Percentiles rank a stretch among this genome's conserved stretches.
Conservation (phyloP, 2,329 filamentous ascomycete genomes). For the Coniella vitis region DNA sequence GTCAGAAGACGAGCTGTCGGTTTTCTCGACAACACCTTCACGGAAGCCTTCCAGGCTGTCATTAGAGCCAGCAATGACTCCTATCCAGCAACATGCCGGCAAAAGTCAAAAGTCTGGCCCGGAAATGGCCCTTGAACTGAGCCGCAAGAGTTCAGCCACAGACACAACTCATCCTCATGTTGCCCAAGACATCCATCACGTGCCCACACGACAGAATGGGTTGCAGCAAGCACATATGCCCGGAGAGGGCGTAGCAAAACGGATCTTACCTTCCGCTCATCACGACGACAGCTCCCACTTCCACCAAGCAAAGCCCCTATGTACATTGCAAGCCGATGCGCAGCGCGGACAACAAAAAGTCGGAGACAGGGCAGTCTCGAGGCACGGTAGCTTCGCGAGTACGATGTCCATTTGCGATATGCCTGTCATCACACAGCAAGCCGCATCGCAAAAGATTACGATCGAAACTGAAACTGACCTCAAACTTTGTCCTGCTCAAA, state of each 20-base stretch:
- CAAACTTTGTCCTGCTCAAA: too few relatives aligned
- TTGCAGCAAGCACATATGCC: not conserved
- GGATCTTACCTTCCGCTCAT: slow-evolving; percentile 16
- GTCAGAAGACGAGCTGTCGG: slow-evolving; percentile 14
- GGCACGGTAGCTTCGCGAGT: too few relatives aligned
- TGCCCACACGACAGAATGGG: not conserved
- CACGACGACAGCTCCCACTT: slow-evolving; percentile 29
- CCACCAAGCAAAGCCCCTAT: slow-evolving; percentile 18
- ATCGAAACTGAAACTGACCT: not conserved
- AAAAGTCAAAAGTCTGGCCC: not conserved
- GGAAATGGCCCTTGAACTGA: not conserved
- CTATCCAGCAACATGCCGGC: not conserved
- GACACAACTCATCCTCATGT: not conserved
- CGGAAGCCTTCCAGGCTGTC: not conserved
- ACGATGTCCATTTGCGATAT: too few relatives aligned
- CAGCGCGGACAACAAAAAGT: not conserved
- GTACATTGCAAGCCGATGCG: not conserved
- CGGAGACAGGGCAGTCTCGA: not conserved
- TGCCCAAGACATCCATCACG: not conserved
- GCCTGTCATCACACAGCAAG: too few relatives aligned
- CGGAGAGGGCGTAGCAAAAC: not conserved
- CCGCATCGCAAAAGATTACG: not conserved
- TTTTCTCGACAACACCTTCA: slow-evolving; percentile 9
- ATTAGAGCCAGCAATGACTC: not conserved
- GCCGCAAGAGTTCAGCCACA: not conserved